phyloP scores from a whole-genome alignment of 129 eudicot species.

The Tagetes patula region DNA sequence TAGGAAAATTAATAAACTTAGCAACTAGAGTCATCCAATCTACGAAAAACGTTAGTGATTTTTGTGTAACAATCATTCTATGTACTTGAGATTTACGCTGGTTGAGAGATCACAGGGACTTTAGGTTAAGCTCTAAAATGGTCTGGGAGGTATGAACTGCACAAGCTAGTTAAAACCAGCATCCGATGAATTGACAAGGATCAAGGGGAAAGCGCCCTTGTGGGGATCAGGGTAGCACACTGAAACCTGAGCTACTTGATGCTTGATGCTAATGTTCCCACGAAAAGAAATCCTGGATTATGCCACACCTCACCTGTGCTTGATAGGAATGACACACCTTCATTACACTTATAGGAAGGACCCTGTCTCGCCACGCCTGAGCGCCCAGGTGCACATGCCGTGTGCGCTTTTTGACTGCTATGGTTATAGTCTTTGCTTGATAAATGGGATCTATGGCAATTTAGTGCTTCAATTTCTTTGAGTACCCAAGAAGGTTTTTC shows the following conservation, averaged over 20 bases:
- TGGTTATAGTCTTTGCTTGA: conserved; percentile 2
- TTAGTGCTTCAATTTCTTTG: neutral
- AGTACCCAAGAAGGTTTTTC: conserved; percentile 4
- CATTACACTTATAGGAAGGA: neutral
- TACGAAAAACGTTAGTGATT: neutral
- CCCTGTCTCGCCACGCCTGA: neutral
- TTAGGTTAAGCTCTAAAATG: neutral
- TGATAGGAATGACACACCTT: neutral
- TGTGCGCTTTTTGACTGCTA: neutral
- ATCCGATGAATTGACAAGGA: neutral
- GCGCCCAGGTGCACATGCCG: neutral
- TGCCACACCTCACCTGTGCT: neutral
- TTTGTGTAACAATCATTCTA: neutral
- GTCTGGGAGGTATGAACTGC: neutral
- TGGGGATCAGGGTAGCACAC: neutral
- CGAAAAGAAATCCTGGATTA: neutral
- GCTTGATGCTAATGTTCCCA: neutral
- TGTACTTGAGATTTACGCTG: neutral
- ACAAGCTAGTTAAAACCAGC: neutral
- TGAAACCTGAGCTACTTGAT: neutral
- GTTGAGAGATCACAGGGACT: neutral
- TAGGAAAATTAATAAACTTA: neutral
- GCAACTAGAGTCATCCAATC: neutral
- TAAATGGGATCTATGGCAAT: conserved; percentile 3
- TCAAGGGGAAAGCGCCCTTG: neutral